Evolutionary conservation across 192 early-diverging fungal genomes (phyloP).

Genomic region (Pecoramyces ruminantium): DNA sequence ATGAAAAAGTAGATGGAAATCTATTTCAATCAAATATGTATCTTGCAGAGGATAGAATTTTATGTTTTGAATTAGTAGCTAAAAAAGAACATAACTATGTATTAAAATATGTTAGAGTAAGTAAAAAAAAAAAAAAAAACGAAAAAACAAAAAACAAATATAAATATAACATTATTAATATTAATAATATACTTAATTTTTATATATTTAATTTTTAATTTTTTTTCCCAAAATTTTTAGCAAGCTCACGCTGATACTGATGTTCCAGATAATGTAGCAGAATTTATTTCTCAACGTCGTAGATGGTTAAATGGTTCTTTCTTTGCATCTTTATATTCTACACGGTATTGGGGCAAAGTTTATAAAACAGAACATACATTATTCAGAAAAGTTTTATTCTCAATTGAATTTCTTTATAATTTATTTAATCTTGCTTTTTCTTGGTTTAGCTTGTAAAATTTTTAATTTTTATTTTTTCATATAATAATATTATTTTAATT

Average conservation of each 20-base stretch:
- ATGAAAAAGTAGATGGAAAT: constrained; percentile 30
- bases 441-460: constrained; percentile 53
- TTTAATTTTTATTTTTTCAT: too few relatives aligned
- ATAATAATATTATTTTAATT: too few relatives aligned
- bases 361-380: constrained; percentile 44
- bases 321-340: constrained; percentile 57
- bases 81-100: constrained; percentile 49
- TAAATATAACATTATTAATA: too few relatives aligned
- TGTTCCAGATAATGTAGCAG: constrained; percentile 49
- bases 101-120: constrained; percentile 47
- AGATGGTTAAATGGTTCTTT: constrained; percentile 71
- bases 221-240: too few relatives aligned
- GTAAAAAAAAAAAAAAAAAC: not conserved
- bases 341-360: constrained; percentile 39
- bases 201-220: too few relatives aligned
- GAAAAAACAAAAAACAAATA: not conserved
- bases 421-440: constrained; percentile 44
- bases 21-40: constrained; percentile 51
- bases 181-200: too few relatives aligned
- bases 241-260: constrained; percentile 54
- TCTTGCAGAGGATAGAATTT: constrained; percentile 53
- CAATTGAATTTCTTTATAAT: constrained; percentile 49
- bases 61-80: constrained; percentile 61
- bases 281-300: constrained; percentile 60
- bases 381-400: constrained; percentile 38